Base-by-base conservation (phyloP, 2,329 filamentous ascomycete genomes). In the Pseudogymnoascus sp. region DNA sequence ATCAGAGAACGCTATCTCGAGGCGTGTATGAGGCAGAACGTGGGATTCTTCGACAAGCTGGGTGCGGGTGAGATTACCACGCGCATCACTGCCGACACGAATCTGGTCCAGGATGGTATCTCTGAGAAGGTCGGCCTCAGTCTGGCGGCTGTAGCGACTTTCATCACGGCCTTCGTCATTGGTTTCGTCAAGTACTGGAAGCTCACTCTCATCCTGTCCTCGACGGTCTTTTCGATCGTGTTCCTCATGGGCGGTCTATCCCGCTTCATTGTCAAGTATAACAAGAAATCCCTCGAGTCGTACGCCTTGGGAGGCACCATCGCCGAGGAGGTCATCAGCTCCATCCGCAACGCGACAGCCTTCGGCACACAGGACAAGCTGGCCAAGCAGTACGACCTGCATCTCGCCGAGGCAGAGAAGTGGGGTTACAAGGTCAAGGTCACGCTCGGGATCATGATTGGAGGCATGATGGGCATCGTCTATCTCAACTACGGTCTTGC, bases 51-150 rank as follows among this genome's bases (percentile, higher is more conserved):
- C 73, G 94, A 97, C 73, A 94, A 94, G 69, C 80, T 96, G 12
- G 92, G 92, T 58, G 88, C 91, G 33, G 92, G 92, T 61, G 94
- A 96, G 74, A 89, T 97, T 62, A 96, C 92, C 0, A 96, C 92
- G 1, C 86, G 92, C 64, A 96, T 96, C 67, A 97, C 92, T 0
- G 87, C 92, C 9, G 92, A 97, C 71, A 95, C 90, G 45, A 96
- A 96, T 68, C 77, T 95, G 59, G 86, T 97, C 60, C 92, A 96
- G 72, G 92, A 95, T 65, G 92, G 91, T 60, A 90, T 99, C 48
- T 95, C 90, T 0, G 90, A 95, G 72, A 96, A 96, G 76, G 82
- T 95, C 45, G 85, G 84, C 12, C 75, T 96, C 64, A 91, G 89
- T 0, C 71, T 95, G 60, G 83, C 85, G 12, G 89, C 89, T 10